Percentiles rank a stretch among this genome's conserved stretches.
phyloP scores from a whole-genome alignment of 2,329 filamentous ascomycete species.

The Sarocladium brachiariae region DNA sequence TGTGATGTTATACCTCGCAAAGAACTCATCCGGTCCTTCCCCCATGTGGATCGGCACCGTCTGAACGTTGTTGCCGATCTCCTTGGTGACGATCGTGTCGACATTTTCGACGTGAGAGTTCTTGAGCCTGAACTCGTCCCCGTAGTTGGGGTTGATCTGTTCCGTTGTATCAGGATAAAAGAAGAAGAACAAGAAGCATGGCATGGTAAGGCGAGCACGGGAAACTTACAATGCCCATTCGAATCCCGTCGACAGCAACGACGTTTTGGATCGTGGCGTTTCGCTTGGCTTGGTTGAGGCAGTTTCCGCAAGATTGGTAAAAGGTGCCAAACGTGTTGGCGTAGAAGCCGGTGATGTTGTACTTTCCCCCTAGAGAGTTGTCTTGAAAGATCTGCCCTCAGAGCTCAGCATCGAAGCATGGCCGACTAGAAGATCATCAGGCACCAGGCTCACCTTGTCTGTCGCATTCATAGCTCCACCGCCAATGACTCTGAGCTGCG shows the following conservation, averaged over 20 bases:
- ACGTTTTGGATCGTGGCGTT: constrained; percentile 23
- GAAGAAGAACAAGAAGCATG: too few relatives aligned
- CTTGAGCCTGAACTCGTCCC: constrained; percentile 23
- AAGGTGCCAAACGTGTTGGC: constrained; percentile 22
- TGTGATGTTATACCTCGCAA: constrained; percentile 21
- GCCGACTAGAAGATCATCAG: not conserved
- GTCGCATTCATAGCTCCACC: constrained; percentile 22
- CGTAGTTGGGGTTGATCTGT: constrained; percentile 24
- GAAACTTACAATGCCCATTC: constrained; percentile 20
- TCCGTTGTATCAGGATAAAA: too few relatives aligned
- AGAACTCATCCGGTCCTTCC: constrained; percentile 21
- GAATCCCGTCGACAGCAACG: constrained; percentile 16
- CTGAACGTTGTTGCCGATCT: constrained; percentile 24
- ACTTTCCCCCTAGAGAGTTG: constrained; percentile 23
- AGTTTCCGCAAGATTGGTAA: constrained; percentile 23
- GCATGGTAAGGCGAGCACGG: too few relatives aligned
- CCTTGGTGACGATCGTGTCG: constrained; percentile 19
- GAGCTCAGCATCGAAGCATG: not conserved
- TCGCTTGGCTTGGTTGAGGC: constrained; percentile 15
- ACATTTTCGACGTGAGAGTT: constrained; percentile 20
- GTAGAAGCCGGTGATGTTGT: constrained; percentile 24
- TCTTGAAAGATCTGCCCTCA: constrained; percentile 21
- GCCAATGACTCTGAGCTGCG: constrained; percentile 21
- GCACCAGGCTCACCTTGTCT: constrained; percentile 23
- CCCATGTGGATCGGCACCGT: constrained; percentile 20